These are phyloP conservation scores for Nelumbo lutea DNA, from an alignment of 164 flowering plant species.

Conservation along the genomic window DNA sequence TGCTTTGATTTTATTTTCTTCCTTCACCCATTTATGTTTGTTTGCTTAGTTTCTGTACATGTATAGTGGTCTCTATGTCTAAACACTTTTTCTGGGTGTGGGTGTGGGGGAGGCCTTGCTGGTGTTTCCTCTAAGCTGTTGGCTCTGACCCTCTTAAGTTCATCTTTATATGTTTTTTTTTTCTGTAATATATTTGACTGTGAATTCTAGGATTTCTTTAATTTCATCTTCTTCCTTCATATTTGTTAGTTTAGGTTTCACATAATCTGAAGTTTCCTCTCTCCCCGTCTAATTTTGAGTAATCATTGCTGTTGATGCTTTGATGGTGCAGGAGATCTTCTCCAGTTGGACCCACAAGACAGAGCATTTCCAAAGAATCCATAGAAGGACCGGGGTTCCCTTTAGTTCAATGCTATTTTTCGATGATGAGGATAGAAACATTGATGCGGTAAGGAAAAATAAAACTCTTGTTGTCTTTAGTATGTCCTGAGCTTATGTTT, in stretches of 20 bases:
- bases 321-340: constrained; percentile 70
- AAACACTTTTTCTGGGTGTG: too few species aligned
- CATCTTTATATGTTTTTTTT: too few species aligned
- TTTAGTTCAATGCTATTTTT: constrained; percentile 87
- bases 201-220: too few species aligned
- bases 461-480: not conserved
- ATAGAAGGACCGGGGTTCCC: constrained; percentile 72
- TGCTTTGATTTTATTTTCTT: too few species aligned
- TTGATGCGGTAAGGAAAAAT: constrained; percentile 51
- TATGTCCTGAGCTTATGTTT: not conserved
- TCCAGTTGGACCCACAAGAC: constrained; percentile 95
- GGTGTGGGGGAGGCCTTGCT: too few species aligned
- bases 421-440: constrained; percentile 91
- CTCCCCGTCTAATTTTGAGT: not conserved
- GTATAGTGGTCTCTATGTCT: too few species aligned
- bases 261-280: not conserved
- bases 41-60: too few species aligned
- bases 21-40: too few species aligned
- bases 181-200: too few species aligned
- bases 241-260: not conserved
- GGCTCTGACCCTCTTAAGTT: too few species aligned
- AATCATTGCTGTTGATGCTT: not conserved
- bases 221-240: too few species aligned
- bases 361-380: constrained; percentile 83
- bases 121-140: too few species aligned